phyloP scores from a whole-genome alignment of 345 rosid species.

The Mercurialis annua region DNA sequence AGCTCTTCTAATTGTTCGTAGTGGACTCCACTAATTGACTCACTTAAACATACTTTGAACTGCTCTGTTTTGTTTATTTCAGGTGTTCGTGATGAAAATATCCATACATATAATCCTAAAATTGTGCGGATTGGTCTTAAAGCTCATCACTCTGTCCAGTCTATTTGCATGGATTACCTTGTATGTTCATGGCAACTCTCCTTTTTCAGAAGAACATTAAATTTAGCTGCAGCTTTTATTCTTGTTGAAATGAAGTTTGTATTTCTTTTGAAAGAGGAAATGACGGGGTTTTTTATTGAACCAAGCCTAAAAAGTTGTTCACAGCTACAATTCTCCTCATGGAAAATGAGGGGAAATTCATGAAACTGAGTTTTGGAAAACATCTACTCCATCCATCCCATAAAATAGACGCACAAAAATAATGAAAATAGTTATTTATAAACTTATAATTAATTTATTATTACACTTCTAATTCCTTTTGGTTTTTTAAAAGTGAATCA shows the following conservation, averaged over 20 bases:
- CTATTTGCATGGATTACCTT: conserved; percentile 84
- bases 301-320: not conserved
- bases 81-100: conserved; percentile 85
- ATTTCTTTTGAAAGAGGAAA: conserved; percentile 6
- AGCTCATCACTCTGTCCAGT: conserved; percentile 78
- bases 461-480: too few species aligned
- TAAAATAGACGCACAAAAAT: too few species aligned
- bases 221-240: not conserved
- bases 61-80: conserved; percentile 19
- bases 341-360: too few species aligned
- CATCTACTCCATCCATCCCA: too few species aligned
- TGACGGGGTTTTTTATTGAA: not conserved
- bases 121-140: conserved; percentile 95
- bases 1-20: not conserved
- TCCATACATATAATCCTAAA: conserved; percentile 65
- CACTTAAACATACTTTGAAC: not conserved
- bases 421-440: too few species aligned
- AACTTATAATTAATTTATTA: too few species aligned
- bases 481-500: too few species aligned
- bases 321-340: too few species aligned
- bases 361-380: too few species aligned
- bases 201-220: not conserved
- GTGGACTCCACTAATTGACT: not conserved
- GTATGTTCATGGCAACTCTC: conserved; percentile 40
- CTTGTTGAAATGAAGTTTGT: conserved; percentile 1